Evolutionary conservation across 306 rosid species (phyloP).

Genomic region (Castanea crenata): DNA sequence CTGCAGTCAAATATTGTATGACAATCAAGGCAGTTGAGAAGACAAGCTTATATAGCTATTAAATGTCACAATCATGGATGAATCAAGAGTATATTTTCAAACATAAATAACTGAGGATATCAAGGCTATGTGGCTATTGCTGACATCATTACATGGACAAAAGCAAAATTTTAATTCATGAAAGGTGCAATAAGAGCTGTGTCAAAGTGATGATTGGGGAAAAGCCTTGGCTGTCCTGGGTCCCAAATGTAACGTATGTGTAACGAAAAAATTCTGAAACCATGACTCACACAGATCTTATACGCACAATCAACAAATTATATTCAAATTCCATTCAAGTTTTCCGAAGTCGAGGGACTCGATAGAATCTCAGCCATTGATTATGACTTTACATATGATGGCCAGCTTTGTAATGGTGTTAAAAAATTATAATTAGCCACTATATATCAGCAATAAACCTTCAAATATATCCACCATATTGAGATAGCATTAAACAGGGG

Average conservation of each 20-base stretch:
- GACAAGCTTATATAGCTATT: constrained; percentile 11
- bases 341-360: too few relatives aligned
- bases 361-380: neutral
- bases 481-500: neutral
- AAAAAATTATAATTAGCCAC: neutral
- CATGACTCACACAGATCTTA: neutral
- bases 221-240: constrained; percentile 6
- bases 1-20: constrained; percentile 4
- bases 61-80: constrained; percentile 10
- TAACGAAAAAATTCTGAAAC: neutral
- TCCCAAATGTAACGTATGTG: neutral
- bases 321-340: too few relatives aligned
- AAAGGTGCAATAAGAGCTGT: constrained; percentile 4
- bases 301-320: neutral
- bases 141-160: neutral
- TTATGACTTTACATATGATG: constrained; percentile 4
- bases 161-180: constrained; percentile 9
- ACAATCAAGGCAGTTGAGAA: constrained; percentile 16
- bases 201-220: neutral
- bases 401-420: neutral
- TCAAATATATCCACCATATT: constrained; percentile 7
- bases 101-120: constrained; percentile 6
- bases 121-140: neutral
- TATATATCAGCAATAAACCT: neutral
- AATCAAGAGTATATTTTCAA: neutral